Conservation (phyloP, 305 asterid species). For the Fraxinus sp. region DNA sequence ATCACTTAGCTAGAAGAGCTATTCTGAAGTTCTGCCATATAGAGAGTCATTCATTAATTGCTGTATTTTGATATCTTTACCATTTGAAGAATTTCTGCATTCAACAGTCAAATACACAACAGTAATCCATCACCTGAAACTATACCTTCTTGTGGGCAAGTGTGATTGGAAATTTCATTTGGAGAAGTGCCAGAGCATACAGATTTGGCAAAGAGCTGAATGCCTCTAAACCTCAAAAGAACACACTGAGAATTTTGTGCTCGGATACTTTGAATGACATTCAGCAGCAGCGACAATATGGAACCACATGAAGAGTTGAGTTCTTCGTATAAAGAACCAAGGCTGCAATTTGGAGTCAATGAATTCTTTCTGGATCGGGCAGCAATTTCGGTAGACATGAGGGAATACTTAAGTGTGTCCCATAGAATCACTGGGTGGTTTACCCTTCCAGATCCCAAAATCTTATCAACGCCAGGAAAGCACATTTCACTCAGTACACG, state of each 20-base stretch:
- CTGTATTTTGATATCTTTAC: neutral
- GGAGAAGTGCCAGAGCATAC: conserved; percentile 44
- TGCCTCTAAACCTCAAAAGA: conserved; percentile 66
- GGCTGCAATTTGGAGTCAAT: conserved; percentile 61
- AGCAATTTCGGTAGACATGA: conserved; percentile 78
- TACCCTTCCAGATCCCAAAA: conserved; percentile 65
- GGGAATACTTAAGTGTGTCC: conserved; percentile 87
- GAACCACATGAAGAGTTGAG: conserved; percentile 78
- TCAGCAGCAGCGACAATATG: conserved; percentile 70
- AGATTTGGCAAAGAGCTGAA: conserved; percentile 72
- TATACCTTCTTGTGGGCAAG: conserved; percentile 49
- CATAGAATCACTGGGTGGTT: conserved; percentile 67
- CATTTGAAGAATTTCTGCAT: neutral
- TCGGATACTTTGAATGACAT: conserved; percentile 59
- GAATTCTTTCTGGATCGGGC: conserved; percentile 73
- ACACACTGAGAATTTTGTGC: conserved; percentile 45
- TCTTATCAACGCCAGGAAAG: conserved; percentile 55
- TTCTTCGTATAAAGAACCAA: conserved; percentile 61
- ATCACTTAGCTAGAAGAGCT: neutral
- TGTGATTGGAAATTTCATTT: conserved; percentile 28
- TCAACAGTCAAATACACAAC: neutral
- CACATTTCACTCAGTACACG: conserved; percentile 65
- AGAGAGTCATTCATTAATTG: neutral
- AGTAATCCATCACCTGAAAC: conserved; percentile 15
- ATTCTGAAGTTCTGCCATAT: neutral